Evolutionary conservation across 805 yeast genomes (phyloP), one percentile per base, ranked within the genome.

Genomic region (Cyberlindnera euphorbiae): DNA sequence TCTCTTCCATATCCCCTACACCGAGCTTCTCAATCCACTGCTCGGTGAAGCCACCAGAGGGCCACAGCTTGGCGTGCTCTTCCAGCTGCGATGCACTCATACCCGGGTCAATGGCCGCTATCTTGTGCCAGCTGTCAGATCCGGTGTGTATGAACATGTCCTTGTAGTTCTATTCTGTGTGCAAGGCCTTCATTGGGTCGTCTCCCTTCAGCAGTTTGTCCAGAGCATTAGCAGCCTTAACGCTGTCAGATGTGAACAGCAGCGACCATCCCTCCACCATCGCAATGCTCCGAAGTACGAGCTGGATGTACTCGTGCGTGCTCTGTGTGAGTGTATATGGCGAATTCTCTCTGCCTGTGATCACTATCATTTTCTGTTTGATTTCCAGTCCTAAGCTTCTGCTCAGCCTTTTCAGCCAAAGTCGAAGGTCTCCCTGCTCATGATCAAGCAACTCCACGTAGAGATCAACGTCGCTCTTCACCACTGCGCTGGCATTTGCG

Each of bases 121-220:
- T 77, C 45, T 75, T 70, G 15, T 64, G 63, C 64, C 69, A 62
- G 4, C 78, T 57, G 43, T 80, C 87, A 60, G 69, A 61, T 0
- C 73, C 77, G 6, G 41, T 38, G 0, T 81, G 79, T 2, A 78
- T 62, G 15, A 56, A 43, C 21, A 65, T 47, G 19, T 58, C 53
- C 6, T 50, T 36, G 8, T 49, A 39, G 25, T 44, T 44, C 5
- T 36, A 26, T 12, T 13, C 9, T 5, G 8, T 9, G 9, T 8
- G 38, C 29, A 8, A 12, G 4, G 14, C 14, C 18, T n/a, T 16
- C 16, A 19, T 11, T 3, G 30, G 35, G 15, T 26, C 12, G 26
- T 14, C 28, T 15, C 9, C 28, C 17, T 8, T 8, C 9, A 14
- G 12, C 15, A 31, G 14, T 6, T 22, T 11, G n/a, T 9, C 16